Evolutionary conservation across 2,329 filamentous ascomycete species (phyloP).

Genomic region (Trichoderma simmonsii): DNA sequence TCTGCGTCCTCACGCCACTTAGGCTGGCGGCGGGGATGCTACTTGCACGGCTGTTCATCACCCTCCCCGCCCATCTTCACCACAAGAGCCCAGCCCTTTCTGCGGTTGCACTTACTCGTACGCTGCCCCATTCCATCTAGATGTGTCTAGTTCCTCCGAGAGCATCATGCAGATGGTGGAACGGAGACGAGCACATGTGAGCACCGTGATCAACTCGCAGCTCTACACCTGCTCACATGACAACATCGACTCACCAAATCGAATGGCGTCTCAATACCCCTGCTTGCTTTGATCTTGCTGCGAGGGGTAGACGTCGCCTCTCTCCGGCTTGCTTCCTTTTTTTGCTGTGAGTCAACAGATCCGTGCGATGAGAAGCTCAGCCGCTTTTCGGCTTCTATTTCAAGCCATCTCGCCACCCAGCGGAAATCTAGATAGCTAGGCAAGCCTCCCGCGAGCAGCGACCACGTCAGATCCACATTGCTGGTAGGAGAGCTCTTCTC

Average conservation of each 20-base stretch:
- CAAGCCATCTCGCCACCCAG: neutral
- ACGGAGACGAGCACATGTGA: neutral
- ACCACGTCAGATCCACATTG: neutral
- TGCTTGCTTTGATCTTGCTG: neutral
- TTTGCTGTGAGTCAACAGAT: neutral
- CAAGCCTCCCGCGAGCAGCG: neutral
- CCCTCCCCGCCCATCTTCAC: neutral
- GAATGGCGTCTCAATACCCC: neutral
- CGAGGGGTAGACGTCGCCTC: neutral
- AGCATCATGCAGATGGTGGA: neutral
- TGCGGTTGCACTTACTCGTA: conserved; percentile 6
- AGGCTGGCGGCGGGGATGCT: neutral
- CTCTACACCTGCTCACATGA: neutral
- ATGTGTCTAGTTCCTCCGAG: neutral
- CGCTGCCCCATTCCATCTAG: neutral
- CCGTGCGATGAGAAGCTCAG: neutral
- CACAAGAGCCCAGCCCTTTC: neutral
- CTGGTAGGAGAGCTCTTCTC: neutral
- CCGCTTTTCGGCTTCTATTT: neutral
- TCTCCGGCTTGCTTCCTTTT: neutral
- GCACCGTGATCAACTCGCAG: neutral
- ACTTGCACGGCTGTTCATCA: neutral
- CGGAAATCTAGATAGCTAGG: neutral
- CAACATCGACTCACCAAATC: neutral
- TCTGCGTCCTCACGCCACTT: neutral